Base-by-base conservation (phyloP, 129 eudicot genomes). In the Smallanthus sonchifolius region DNA sequence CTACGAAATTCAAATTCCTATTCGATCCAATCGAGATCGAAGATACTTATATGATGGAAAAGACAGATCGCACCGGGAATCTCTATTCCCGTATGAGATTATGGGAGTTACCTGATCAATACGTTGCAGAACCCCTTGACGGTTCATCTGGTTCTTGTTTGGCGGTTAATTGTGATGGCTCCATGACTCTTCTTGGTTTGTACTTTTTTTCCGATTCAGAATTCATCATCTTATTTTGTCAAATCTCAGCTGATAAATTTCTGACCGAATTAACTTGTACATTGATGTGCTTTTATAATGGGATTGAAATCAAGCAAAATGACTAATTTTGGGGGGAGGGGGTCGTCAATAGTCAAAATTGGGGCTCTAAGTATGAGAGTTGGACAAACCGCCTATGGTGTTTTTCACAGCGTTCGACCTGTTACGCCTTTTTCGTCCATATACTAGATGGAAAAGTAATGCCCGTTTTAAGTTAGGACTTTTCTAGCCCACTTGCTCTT, bases 31-130 rank as follows among this genome's bases (percentile, higher is more conserved):
- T 32, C 19, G 34, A 7, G n/a, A 47, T 69, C 70, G 70, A 5
- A 40, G 52, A 69, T 74, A n/a, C n/a, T n/a, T n/a, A 60, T 61
- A 82, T 67, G 78, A 86, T 85, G 97, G 96, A 86, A 75, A 91
- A 84, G 76, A 77, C 70, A 39, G 87, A 86, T 56, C 81, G 83
- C 30, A 77, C 82, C 0, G 87, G 80, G 67, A 92, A 92, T 80
- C 76, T 92, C 67, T 85, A 78, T 36, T 81, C 82, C 6, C 79
- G 87, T 66, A 84, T 92, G 97, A 80, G 97, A 52, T 88, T 88
- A 17, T 92, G 96, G 96, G 97, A 92, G 59, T 86, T 92, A 62
- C 91, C 96, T 10, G 89, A 85, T 69, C 87, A 92, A 55, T 89
- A 87, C 34, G 88, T 92, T 20, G 79, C 83, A 13, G 97, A 92